Base-by-base conservation (phyloP, 495 filamentous ascomycete species). In the Poronia punctata region DNA sequence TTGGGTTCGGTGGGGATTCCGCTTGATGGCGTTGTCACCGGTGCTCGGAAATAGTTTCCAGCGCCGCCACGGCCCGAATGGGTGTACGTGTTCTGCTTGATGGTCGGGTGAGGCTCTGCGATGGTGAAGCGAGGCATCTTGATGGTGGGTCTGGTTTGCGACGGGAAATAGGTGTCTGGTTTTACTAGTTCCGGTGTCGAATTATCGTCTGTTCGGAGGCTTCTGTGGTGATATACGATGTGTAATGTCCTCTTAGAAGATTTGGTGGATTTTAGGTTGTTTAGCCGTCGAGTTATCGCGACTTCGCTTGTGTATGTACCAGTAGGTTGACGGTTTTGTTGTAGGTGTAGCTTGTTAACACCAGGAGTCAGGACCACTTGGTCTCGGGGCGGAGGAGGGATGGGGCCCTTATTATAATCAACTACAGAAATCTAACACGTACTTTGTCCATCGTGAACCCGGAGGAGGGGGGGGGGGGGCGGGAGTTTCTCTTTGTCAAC, bases 31-130 rank as follows among this genome's bases (percentile, higher is more conserved):
- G 78, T 73, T 31, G 80, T 83, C 42, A 72, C 66, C 37, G 76
- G 73, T 42, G 80, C 76, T 57, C 80, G 80, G 60, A 86, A 78
- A 64, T 75, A 82, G 70, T 96, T 97, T 49, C 90, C 90, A 11
- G 81, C 83, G 27, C 89, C 90, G 49, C 90, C 90, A 22, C 88
- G 86, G 55, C 88, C 89, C 15, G 80, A 76, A 70, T 87, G 80
- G 49, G 81, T 70, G 61, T 79, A 82, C 50, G 66, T 65, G 60
- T 72, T 68, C 52, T 73, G 62, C 40, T 74, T 71, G 45, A 84
- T 69, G 49, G 81, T 80, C 21, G 86, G 86, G 70, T 87, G 81
- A 36, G 86, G 84, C 64, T 93, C 84, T 62, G 80, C 75, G 70
- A 90, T 75, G 53, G 73, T 73, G 78, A 81, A 84, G 54, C 50